Conservation (phyloP, 768 basidiomycete species). For the Termitomyces eurrhizus region DNA sequence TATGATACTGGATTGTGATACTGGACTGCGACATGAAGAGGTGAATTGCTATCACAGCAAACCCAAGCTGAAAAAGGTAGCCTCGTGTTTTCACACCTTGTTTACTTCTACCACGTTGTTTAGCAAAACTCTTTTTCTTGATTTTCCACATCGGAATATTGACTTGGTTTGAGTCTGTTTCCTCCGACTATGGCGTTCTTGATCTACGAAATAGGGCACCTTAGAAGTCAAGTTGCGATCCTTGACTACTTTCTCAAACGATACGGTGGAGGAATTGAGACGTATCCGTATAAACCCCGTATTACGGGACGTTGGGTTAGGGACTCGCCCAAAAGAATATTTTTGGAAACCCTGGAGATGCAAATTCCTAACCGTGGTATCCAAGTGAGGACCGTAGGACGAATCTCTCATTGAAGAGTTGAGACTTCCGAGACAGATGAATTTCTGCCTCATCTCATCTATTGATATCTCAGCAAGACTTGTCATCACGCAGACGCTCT, state of each 20-base stretch:
- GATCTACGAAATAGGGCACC: constrained; percentile 4
- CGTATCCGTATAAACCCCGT: constrained; percentile 3
- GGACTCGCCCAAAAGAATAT: constrained; percentile 5
- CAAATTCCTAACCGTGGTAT: background rate
- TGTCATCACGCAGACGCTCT: background rate
- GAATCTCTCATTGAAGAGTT: background rate
- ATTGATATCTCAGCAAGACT: constrained; percentile 2
- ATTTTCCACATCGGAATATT: no score
- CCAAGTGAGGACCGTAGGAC: background rate
- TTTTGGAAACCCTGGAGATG: constrained; percentile 2
- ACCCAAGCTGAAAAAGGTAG: background rate
- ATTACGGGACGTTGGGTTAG: constrained; percentile 4
- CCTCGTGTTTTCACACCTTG: background rate
- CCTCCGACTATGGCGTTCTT: background rate
- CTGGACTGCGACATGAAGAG: background rate
- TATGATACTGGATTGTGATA: background rate
- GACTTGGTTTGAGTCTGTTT: background rate
- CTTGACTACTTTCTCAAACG: background rate
- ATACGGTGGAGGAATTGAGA: background rate
- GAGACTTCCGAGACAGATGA: background rate
- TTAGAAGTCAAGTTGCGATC: constrained; percentile 2
- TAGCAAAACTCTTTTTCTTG: background rate
- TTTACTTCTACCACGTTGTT: background rate
- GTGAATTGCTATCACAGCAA: background rate
- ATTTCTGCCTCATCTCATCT: background rate